Evolutionary conservation across 345 rosid species (phyloP).

Genomic region (Luvunga scandens): DNA sequence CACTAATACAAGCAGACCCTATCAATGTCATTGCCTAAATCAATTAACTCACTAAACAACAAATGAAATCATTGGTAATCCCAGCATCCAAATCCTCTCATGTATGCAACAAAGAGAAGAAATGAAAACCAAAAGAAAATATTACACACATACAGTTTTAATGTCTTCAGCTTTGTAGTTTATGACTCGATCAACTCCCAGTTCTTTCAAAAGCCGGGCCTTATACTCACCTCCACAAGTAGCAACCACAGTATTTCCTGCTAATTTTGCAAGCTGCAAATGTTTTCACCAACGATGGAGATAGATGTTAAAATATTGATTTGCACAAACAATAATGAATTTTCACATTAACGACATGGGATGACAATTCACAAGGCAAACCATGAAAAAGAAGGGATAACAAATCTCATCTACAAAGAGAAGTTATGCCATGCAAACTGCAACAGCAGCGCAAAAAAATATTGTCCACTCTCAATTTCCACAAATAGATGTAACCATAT

Average conservation of each 20-base stretch:
- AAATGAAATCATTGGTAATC: not conserved
- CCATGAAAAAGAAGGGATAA: not conserved
- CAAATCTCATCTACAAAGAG: not conserved
- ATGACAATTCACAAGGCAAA: not conserved
- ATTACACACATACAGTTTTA: constrained; percentile 58
- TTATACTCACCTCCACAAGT: constrained; percentile 93
- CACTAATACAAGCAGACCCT: not conserved
- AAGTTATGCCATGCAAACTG: not conserved
- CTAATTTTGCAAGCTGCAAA: constrained; percentile 84
- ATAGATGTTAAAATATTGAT: not conserved
- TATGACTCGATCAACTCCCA: constrained; percentile 86
- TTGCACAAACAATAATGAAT: not conserved
- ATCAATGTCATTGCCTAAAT: not conserved
- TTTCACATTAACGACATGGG: not conserved
- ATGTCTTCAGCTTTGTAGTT: constrained; percentile 82
- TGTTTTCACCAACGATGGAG: not conserved
- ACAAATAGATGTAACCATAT: not conserved
- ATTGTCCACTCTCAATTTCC: not conserved
- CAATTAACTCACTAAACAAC: not conserved
- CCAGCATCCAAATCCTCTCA: not conserved
- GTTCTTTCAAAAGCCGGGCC: constrained; percentile 69
- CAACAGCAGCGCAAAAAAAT: not conserved
- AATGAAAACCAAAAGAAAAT: constrained; percentile 4
- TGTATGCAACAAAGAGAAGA: not conserved
- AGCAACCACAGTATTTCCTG: constrained; percentile 83